Evolutionary conservation across 1,139 yeast genomes (phyloP), one percentile per base, ranked within the genome.

Genomic region (Yarrowia galli): DNA sequence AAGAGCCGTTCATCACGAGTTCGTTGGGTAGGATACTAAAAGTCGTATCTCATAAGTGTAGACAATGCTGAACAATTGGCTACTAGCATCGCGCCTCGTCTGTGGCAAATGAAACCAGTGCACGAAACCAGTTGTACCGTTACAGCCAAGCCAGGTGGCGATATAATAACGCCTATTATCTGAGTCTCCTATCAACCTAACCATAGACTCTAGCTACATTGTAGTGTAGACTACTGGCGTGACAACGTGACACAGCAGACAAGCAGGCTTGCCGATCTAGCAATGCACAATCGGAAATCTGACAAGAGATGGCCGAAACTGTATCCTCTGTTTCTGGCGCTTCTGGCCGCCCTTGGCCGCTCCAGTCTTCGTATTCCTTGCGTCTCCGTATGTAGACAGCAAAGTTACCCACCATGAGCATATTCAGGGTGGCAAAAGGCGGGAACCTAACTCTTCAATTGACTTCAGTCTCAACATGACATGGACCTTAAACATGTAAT

Each of bases 231-330:
- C 32, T 28, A 28, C 28, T 28, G 36, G 38, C 18, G 20, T 12
- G 20, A 51, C 58, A 51, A 18, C 32, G 32, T 53, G 60, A 53
- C 60, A 22, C 20, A 36, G 32, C 60, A 51, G 56, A 32, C 25
- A 20, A 53, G 60, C 12, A 32, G 1, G 3, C 10, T 2, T 38
- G 60, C 16, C 60, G 60, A 53, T 53, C 45, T 38, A 36, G 58
- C 42, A 51, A 53, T 53, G 60, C 60, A 53, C 60, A 9, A 23
- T 53, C 60, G 60, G 60, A 8, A 20, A 28, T 48, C n/a, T 28
- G 38, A 28, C 38, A 25, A 46, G 53, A 10, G 8, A 28, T 3
- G 38, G 16, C 54, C 54, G 54, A 48, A 48, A 48, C 23, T n/a
- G 38, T 48, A 48, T 28, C 38, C 54, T 8, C 16, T 2, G 2